Percentiles rank a stretch among this genome's conserved stretches.
phyloP scores from a whole-genome alignment of 1,139 yeast species.

The Meyerozyma elateridarum region DNA sequence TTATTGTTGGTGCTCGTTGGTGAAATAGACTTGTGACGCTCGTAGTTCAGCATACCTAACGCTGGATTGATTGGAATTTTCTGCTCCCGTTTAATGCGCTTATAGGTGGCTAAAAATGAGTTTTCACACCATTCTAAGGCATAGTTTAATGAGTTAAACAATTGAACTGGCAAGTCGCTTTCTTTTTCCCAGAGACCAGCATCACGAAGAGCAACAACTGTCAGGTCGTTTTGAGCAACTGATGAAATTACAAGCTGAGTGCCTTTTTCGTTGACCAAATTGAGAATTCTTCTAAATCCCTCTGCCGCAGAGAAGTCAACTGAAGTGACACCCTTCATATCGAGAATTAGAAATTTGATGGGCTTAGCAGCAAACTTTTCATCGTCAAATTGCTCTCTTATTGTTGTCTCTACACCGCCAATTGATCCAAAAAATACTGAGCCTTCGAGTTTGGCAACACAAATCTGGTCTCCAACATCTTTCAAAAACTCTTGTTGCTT shows the following conservation, averaged over 20 bases:
- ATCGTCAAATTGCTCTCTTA: constrained; percentile 62
- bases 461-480: constrained; percentile 87
- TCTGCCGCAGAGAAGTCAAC: constrained; percentile 96
- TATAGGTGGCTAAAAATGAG: constrained; percentile 70
- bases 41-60: constrained; percentile 1
- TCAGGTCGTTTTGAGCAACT: constrained; percentile 57
- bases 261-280: constrained; percentile 63
- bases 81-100: constrained; percentile 22
- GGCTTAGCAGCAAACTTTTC: constrained; percentile 50
- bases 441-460: constrained; percentile 82
- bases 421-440: constrained; percentile 91
- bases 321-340: constrained; percentile 74
- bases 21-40: constrained; percentile 4
- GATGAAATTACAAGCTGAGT: constrained; percentile 78
- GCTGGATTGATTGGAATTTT: constrained; percentile 13
- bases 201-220: constrained; percentile 60
- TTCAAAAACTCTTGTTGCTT: constrained; percentile 80
- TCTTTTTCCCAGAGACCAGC: constrained; percentile 63
- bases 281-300: constrained; percentile 83
- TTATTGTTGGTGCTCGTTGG: constrained; percentile 7
- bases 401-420: constrained; percentile 78
- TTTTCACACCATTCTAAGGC: constrained; percentile 98
- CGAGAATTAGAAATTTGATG: constrained; percentile 75
- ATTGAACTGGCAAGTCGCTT: constrained; percentile 44
- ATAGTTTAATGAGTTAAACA: constrained; percentile 72